These are phyloP conservation scores for Polymyxa betae DNA, from an alignment of 208 protist genomes.

Conservation along the genomic window DNA sequence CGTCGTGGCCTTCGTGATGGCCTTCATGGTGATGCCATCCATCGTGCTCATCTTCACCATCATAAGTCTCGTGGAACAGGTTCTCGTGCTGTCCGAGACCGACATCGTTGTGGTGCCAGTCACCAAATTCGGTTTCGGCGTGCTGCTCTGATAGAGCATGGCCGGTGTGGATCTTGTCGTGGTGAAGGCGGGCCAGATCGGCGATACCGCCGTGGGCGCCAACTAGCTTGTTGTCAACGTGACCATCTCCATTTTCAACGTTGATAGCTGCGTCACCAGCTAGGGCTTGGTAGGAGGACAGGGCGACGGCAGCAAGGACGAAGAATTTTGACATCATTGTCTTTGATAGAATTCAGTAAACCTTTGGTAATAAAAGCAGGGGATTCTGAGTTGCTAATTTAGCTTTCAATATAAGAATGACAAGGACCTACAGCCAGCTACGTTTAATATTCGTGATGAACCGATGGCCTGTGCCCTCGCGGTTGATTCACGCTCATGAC, in stretches of 20 bases:
- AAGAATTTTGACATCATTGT: not conserved
- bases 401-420: no score
- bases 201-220: not conserved
- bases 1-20: no score
- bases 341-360: no score
- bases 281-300: not conserved
- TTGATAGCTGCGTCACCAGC: not conserved
- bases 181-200: not conserved
- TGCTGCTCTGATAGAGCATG: not conserved
- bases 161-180: not conserved
- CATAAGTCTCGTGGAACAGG: not conserved
- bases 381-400: no score
- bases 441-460: no score
- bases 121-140: not conserved
- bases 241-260: not conserved
- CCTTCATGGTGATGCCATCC: not conserved
- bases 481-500: no score
- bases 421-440: no score
- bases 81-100: not conserved
- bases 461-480: no score
- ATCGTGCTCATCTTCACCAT: not conserved
- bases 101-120: not conserved
- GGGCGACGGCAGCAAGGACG: not conserved
- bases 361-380: no score
- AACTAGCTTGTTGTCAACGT: not conserved